Base-by-base conservation (phyloP, 106 monocot genomes). In the Apostasia shenzhenica region DNA sequence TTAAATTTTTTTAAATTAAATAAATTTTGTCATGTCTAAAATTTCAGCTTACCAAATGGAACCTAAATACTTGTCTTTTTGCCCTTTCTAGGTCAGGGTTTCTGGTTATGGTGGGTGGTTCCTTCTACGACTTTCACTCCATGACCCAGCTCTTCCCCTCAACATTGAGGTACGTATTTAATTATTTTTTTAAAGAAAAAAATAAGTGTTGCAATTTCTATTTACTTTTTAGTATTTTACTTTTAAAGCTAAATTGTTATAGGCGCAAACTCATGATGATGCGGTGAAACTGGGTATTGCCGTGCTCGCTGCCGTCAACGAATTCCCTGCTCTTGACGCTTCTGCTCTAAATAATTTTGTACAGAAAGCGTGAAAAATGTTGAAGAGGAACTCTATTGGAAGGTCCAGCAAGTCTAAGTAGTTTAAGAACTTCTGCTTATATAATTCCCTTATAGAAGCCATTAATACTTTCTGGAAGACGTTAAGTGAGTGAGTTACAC, bases 81-180 rank as follows among this genome's bases (percentile, higher is more conserved):
- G 8, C 57, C 6, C 13, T 48, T 7, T 56, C 6, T 85, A 99
- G 97, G 65, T 99, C 41, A 82, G 97, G 53, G 97, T 90, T 48
- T 99, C 97, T 8, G 97, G 92, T 41, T 72, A 83, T 85, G 97
- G 97, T 70, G 97, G 97, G 4, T 99, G 97, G 97, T 93, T 99
- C 76, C 82, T 99, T 44, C 61, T 99, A 46, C 73, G 97, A 63
- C 81, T 99, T 1, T 99, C 97, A 7, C 92, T 99, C 43, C 97
- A 99, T 72, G 97, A 99, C 60, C 92, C 97, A 8, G 92, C 90
- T 83, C 97, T 99, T 67, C 92, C 97, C 53, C 81, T 99, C 75
- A 99, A 99, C 72, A 83, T 99, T 55, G 97, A 99, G 97, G 97
- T 99, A 68, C 51, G 2, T 41, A 6, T 1, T 52, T 48, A 7